Evolutionary conservation across 306 rosid genomes (phyloP).

Genomic region (Casuarina glauca): DNA sequence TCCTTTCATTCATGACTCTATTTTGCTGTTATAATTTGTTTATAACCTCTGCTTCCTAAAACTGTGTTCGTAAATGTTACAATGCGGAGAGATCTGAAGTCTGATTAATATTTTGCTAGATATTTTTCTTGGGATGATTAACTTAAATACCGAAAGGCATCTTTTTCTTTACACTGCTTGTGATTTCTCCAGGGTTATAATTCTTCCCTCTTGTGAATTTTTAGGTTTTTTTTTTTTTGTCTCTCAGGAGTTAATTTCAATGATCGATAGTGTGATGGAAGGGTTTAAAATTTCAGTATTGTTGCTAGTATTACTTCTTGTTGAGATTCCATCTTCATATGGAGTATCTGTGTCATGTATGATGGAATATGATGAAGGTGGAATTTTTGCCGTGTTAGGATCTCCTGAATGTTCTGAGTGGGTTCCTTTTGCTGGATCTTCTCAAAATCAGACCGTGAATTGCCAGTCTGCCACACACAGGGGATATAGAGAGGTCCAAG

Average conservation of each 20-base stretch:
- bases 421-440: background rate
- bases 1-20: no score
- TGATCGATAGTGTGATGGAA: background rate
- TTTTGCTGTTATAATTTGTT: background rate
- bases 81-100: background rate
- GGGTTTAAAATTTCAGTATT: background rate
- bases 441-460: background rate
- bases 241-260: background rate
- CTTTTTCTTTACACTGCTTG: background rate
- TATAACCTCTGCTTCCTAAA: background rate
- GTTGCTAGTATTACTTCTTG: background rate
- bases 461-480: slow-evolving; percentile 11
- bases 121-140: background rate
- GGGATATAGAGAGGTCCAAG: slow-evolving; percentile 8
- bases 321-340: background rate
- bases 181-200: background rate
- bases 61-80: background rate
- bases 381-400: background rate
- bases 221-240: background rate
- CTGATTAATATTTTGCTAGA: background rate
- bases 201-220: background rate
- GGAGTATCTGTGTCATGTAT: slow-evolving; percentile 4
- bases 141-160: background rate
- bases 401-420: slow-evolving; percentile 1
- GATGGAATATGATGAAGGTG: background rate